phyloP scores from a whole-genome alignment of 2,329 filamentous ascomycete genomes.

The Phaeosphaeriaceae sp. region DNA sequence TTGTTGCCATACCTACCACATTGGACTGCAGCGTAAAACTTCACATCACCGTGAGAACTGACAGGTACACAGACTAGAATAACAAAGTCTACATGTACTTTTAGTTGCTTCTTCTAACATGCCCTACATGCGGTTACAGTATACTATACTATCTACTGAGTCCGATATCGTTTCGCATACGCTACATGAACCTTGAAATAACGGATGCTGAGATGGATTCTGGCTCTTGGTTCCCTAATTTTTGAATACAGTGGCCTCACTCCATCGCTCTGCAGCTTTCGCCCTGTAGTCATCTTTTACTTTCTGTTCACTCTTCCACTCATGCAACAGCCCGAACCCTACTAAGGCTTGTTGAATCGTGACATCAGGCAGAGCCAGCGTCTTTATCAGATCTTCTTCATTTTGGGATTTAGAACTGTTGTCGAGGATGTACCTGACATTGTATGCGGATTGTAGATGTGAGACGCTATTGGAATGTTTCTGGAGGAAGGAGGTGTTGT shows the following conservation, averaged over 20 bases:
- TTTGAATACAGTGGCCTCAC: conserved; percentile 46
- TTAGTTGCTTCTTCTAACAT: background rate
- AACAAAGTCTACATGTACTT: conserved; percentile 1
- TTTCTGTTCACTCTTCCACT: conserved; percentile 58
- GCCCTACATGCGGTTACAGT: background rate
- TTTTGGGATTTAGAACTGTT: conserved; percentile 61
- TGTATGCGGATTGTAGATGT: conserved; percentile 69
- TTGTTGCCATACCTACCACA: no score
- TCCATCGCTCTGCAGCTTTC: conserved; percentile 49
- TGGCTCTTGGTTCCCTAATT: conserved; percentile 10
- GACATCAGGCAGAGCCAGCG: conserved; percentile 59
- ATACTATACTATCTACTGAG: background rate
- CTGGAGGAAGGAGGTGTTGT: conserved; percentile 70
- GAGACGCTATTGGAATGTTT: conserved; percentile 67
- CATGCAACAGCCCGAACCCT: conserved; percentile 59
- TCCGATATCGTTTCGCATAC: background rate
- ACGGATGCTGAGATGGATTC: background rate
- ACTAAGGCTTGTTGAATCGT: conserved; percentile 64
- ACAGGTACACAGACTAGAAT: background rate
- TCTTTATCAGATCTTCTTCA: conserved; percentile 68
- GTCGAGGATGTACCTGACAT: conserved; percentile 65
- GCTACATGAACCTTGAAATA: background rate
- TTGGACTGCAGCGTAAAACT: background rate
- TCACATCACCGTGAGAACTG: background rate
- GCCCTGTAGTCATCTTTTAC: conserved; percentile 58